Evolutionary conservation across 805 yeast species (phyloP), one percentile per base, ranked within the genome.

Genomic region (Barnettozyma salicaria): DNA sequence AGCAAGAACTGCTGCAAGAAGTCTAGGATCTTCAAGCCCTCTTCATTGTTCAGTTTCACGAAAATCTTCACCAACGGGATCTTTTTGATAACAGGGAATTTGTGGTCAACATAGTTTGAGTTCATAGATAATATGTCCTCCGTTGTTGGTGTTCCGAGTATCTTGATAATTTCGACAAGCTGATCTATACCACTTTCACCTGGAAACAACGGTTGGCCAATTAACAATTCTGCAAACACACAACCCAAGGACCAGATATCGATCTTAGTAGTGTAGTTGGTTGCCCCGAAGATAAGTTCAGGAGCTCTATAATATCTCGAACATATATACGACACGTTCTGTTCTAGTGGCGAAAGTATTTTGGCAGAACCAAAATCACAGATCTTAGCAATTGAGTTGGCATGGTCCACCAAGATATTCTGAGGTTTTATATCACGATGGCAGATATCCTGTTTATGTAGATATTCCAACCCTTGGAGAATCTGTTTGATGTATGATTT

Each of bases 241-340:
- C 98, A 92, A 16, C 96, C 96, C 11, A 95, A 87, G 11, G 96
- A 85, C 98, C 98, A 92, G 32, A 92, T 77, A 59, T 92, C 98
- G 48, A 92, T 92, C 60, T 90, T 89, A 21, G 97, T 88, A 7
- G 97, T 87, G 62, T 92, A 92, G 61, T 89, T 86, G 19, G 95
- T 83, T 11, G 97, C 95, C 14, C 97, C 98, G 66, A 92, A 92
- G 43, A 92, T 92, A 50, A 92, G 75, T 63, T 92, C 98, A 0
- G 98, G 98, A 6, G 98, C 98, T 40, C 98, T 71, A 63, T 92
- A 92, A 64, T 90, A 92, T 50, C 98, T 74, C 14, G 97, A 88
- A 63, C 98, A 92, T 36, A 92, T 92, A 61, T 92, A 92, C 7
- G 95, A 82, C 19, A 92, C 97, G 58, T 90, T 92, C 30, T 96